These are phyloP conservation scores for Phytophthora pluvialis DNA, from an alignment of 352 stramenopile species.

Conservation along the genomic window DNA sequence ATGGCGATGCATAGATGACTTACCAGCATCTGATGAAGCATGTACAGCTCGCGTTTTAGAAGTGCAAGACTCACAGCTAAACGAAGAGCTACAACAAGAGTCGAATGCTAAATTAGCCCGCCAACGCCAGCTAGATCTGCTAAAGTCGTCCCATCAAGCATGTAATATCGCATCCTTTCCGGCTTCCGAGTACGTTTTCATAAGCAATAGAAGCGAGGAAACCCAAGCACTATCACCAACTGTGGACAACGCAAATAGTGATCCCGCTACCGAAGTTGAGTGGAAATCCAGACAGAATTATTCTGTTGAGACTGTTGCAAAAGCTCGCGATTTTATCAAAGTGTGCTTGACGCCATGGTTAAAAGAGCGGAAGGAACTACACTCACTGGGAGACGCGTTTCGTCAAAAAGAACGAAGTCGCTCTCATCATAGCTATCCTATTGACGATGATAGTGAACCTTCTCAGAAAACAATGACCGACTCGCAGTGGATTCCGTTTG, in stretches of 20 bases:
- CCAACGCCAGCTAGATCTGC: background rate
- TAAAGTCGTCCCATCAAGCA: background rate
- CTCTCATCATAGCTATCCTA: background rate
- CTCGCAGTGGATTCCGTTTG: conserved; percentile 7
- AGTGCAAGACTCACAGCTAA: background rate
- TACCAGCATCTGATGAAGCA: background rate
- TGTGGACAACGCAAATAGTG: background rate
- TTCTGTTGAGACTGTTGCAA: background rate
- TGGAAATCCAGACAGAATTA: background rate
- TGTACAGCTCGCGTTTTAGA: background rate
- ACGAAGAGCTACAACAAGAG: background rate
- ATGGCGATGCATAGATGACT: background rate
- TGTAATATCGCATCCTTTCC: background rate
- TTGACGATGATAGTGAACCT: background rate
- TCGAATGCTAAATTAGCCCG: background rate
- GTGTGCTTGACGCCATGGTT: background rate
- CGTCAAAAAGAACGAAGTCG: background rate
- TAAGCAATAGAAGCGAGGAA: background rate
- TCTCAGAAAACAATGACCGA: conserved; percentile 1
- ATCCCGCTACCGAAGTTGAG: background rate
- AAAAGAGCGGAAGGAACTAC: background rate
- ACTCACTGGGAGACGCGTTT: background rate
- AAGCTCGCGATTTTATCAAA: background rate
- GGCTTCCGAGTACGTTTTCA: background rate
- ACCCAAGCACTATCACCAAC: background rate